phyloP scores from a whole-genome alignment of 345 rosid genomes.

The Ceriops zippeliana region DNA sequence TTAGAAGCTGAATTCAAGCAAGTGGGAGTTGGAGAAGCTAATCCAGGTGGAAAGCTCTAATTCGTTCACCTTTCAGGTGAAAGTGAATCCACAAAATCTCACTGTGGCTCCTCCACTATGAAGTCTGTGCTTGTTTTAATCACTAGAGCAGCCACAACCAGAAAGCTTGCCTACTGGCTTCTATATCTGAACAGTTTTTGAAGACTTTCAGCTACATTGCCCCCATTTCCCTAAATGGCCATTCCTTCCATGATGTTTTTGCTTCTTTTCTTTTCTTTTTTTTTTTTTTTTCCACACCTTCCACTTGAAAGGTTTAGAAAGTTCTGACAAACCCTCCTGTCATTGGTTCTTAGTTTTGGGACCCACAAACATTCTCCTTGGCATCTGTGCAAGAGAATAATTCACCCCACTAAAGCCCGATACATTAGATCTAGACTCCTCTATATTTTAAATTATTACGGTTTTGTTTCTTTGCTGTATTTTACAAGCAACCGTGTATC shows the following conservation, averaged over 20 bases:
- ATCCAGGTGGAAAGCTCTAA: neutral
- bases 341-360: neutral
- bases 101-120: slow-evolving; percentile 8
- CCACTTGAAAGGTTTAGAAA: slow-evolving; percentile 4
- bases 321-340: neutral
- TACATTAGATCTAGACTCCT: no score
- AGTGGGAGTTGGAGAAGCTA: neutral
- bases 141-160: neutral
- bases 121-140: neutral
- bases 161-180: slow-evolving; percentile 2
- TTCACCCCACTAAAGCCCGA: neutral
- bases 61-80: neutral
- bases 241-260: no score
- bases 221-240: slow-evolving; percentile 7
- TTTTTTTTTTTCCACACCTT: neutral
- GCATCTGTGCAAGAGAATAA: slow-evolving; percentile 3
- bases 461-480: slow-evolving; percentile 37
- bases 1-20: no score
- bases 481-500: slow-evolving; percentile 26
- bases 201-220: no score
- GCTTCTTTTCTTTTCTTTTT: neutral
- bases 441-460: slow-evolving; percentile 3
- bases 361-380: slow-evolving; percentile 36
- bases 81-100: neutral
- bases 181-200: neutral